Conservation (phyloP, 495 filamentous ascomycete genomes). For the Amniculicola lignicola region DNA sequence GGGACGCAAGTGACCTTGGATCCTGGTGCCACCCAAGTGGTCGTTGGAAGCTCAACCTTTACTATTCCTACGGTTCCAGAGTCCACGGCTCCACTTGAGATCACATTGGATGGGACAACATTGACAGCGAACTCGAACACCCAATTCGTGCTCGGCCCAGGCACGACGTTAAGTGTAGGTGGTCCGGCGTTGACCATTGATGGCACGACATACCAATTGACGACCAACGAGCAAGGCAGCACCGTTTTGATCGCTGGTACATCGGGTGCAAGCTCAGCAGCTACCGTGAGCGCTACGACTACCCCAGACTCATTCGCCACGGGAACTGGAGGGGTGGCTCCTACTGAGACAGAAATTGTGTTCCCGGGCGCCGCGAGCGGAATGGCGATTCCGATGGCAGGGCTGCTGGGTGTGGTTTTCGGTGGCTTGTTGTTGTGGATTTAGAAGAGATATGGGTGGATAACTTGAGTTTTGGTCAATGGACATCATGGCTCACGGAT, state of each 20-base stretch:
- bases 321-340: not conserved
- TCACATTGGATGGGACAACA: conserved; percentile 12
- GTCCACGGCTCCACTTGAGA: conserved; percentile 1
- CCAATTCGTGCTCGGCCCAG: conserved; percentile 10
- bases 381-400: no score
- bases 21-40: conserved; percentile 1
- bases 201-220: conserved; percentile 13
- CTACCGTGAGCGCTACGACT: not conserved
- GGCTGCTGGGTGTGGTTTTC: no score
- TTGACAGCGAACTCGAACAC: conserved; percentile 13
- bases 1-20: conserved; percentile 13
- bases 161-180: conserved; percentile 9
- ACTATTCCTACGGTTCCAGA: not conserved
- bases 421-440: no score
- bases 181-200: conserved; percentile 11
- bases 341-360: no score
- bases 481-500: no score
- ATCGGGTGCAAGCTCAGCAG: not conserved
- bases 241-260: conserved; percentile 18
- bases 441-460: no score
- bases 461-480: no score
- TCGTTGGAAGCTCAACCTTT: conserved; percentile 5
- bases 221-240: conserved; percentile 7
- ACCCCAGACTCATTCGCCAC: not conserved
- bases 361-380: no score